A percentile compares a stretch with the other conserved stretches of the same genome.
Conservation (phyloP, 2,329 filamentous ascomycete species). For the Mycosphaerella arachidis region DNA sequence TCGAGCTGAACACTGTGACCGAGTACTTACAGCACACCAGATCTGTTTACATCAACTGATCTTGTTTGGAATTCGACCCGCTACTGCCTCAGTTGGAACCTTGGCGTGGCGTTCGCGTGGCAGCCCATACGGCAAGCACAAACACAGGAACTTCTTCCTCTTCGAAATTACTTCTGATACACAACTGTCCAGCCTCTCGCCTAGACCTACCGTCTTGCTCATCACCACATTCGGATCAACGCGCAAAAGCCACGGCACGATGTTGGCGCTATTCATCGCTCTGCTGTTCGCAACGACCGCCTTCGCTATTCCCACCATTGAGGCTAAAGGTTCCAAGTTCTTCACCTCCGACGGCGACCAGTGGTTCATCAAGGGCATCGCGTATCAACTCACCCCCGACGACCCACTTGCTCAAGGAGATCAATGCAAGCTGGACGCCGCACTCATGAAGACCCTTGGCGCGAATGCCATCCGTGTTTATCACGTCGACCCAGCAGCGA, state of each 20-base stretch:
- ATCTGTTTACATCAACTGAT: not conserved
- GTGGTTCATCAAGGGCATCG: constrained; percentile 69
- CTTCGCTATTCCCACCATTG: constrained; percentile 52
- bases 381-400: constrained; percentile 51
- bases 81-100: not conserved
- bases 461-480: constrained; percentile 85
- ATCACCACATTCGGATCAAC: not conserved
- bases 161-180: not conserved
- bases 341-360: constrained; percentile 76
- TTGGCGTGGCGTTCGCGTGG: not conserved
- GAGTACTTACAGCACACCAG: not conserved
- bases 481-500: constrained; percentile 67
- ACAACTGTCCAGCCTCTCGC: not conserved
- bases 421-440: constrained; percentile 72
- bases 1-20: not conserved
- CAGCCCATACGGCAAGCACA: not conserved
- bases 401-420: constrained; percentile 72
- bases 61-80: not conserved
- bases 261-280: constrained; percentile 11
- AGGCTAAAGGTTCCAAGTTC: constrained; percentile 73
- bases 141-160: not conserved
- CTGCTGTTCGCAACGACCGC: constrained; percentile 32
- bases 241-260: not conserved
- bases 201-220: not conserved
- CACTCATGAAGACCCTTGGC: constrained; percentile 73